phyloP scores from a whole-genome alignment of 2,329 filamentous ascomycete genomes.

The Thielaviopsis ethacetica region DNA sequence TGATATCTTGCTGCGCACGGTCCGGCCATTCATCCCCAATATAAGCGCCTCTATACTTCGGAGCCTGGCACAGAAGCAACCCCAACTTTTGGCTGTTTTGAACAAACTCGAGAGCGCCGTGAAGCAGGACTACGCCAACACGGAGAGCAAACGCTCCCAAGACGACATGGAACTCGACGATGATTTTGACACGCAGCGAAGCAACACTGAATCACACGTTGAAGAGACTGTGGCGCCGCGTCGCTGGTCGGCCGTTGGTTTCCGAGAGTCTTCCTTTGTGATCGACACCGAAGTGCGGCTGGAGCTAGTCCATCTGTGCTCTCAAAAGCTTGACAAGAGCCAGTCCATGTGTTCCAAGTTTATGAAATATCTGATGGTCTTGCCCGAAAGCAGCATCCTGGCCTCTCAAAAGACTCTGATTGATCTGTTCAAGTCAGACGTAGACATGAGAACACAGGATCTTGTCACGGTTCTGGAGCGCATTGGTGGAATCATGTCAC shows the following conservation, averaged over 20 bases:
- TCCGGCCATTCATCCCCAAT: constrained; percentile 30
- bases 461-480: constrained; percentile 32
- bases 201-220: constrained; percentile 21
- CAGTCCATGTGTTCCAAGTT: background rate
- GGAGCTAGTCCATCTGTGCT: background rate
- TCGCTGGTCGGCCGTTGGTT: background rate
- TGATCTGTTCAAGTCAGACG: constrained; percentile 37
- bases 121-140: constrained; percentile 19
- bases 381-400: constrained; percentile 37
- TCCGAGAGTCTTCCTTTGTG: background rate
- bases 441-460: constrained; percentile 30
- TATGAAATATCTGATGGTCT: constrained; percentile 30
- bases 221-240: constrained; percentile 4
- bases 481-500: constrained; percentile 33
- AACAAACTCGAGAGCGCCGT: constrained; percentile 22
- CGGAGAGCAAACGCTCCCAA: constrained; percentile 21
- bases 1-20: constrained; percentile 28
- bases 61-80: constrained; percentile 22
- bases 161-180: constrained; percentile 54
- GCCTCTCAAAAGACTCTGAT: constrained; percentile 31
- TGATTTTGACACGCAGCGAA: constrained; percentile 44
- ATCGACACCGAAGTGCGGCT: constrained; percentile 3
- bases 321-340: background rate
- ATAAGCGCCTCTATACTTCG: constrained; percentile 23
- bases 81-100: constrained; percentile 28